Base-by-base conservation (phyloP, 257 asterid species). In the Solanum pennellii region DNA sequence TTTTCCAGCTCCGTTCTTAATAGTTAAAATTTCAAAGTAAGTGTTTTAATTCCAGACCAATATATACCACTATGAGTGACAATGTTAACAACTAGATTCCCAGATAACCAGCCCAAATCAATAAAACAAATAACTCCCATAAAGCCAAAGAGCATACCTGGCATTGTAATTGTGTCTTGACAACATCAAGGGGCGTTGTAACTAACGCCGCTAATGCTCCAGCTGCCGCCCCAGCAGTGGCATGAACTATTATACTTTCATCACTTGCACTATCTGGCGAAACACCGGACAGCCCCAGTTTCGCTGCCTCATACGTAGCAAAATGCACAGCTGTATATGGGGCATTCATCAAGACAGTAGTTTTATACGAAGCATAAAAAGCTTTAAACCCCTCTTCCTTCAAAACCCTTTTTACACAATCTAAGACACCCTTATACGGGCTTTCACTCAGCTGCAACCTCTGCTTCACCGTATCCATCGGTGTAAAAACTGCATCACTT, bases 401-500 rank as follows among this genome's bases (percentile, higher is more conserved):
- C 91, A 92, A 21, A 88, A 96, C 98, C 86, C 94, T 92, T 93
- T 86, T 87, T 25, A 97, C 93, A 83, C 99, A 97, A 80, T 97
- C 97, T 93, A 88, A 76, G n/a, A 97, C 98, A 59, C 99, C 98
- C 29, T 82, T 93, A 49, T 97, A 97, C 45, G 95, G 98, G 86
- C 98, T 97, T 25, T 86, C 91, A 16, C 94, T 90, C 94, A 97
- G 87, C 87, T 97, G 99, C 91, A 97, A 92, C 90, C 99, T 93
- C 94, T 97, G 99, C 88, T 97, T 96, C 92, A 97, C 99, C 97
- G 96, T 89, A 91, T 97, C 99, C 99, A 94, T 97, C 0, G 99
- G 99, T 33, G 99, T 97, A 16, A 96, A 91, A 79, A 96, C 99
- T 8, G 98, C 97, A 69, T 97, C 99, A 62, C 99, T 96, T 4